Evolutionary conservation across 495 filamentous ascomycete genomes (phyloP).

Genomic region (Penicillium parvum): DNA sequence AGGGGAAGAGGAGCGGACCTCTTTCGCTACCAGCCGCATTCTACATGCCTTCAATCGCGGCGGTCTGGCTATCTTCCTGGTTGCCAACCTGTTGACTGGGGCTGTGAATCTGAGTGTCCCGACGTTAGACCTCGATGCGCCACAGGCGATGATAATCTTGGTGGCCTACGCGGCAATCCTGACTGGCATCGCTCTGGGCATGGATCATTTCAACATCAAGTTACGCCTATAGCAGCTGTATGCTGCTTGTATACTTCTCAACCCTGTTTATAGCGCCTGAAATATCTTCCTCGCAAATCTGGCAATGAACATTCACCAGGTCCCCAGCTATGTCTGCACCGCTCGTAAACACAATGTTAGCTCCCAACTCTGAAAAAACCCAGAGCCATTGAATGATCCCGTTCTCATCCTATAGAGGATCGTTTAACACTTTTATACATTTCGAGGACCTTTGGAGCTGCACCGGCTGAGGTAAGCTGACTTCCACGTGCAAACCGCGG

Average conservation of each 20-base stretch:
- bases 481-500: slow-evolving; percentile 10
- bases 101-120: slow-evolving; percentile 79
- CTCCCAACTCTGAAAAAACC: no score
- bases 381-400: no score
- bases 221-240: slow-evolving; percentile 58
- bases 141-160: slow-evolving; percentile 67
- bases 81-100: slow-evolving; percentile 87
- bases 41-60: slow-evolving; percentile 83
- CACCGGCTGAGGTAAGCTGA: slow-evolving; percentile 8
- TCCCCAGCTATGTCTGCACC: no score
- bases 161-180: slow-evolving; percentile 64
- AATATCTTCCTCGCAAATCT: no score
- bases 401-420: no score
- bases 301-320: no score
- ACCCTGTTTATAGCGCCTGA: no score
- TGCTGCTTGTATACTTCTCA: no score
- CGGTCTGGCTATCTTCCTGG: slow-evolving; percentile 78
- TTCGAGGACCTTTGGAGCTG: neutral
- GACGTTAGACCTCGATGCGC: slow-evolving; percentile 64
- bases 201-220: slow-evolving; percentile 70
- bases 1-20: slow-evolving; percentile 51
- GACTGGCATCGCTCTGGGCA: slow-evolving; percentile 59
- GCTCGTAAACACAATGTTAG: no score
- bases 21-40: slow-evolving; percentile 71
- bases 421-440: no score